These are phyloP conservation scores for Fusarium pseudocircinatum DNA, from an alignment of 2,329 filamentous ascomycete genomes.

Conservation along the genomic window DNA sequence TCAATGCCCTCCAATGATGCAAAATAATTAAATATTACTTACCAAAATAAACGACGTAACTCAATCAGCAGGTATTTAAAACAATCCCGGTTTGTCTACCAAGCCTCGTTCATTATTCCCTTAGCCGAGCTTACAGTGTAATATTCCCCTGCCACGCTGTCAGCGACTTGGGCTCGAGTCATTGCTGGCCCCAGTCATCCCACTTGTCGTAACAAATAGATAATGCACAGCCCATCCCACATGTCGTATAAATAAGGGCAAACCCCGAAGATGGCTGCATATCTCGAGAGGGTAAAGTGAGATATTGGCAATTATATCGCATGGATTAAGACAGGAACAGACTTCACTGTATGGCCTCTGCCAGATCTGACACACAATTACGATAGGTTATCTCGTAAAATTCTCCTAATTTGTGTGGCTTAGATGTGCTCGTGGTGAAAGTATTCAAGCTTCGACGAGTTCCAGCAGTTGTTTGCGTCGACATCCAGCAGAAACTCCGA, in stretches of 20 bases:
- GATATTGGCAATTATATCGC: background rate
- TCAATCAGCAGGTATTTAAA: fast-evolving
- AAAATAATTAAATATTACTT: fast-evolving
- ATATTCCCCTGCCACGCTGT: background rate
- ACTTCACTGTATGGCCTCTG: too few relatives aligned
- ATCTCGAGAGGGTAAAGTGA: too few relatives aligned
- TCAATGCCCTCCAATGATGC: too few relatives aligned
- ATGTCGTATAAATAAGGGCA: too few relatives aligned
- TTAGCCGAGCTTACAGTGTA: fast-evolving
- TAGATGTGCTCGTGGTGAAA: fast-evolving
- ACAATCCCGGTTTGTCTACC: too few relatives aligned
- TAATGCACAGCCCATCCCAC: background rate
- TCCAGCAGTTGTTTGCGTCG: fast-evolving
- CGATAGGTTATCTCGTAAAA: background rate
- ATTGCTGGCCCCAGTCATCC: background rate
- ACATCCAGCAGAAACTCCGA: background rate
- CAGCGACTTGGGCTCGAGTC: background rate
- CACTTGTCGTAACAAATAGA: background rate
- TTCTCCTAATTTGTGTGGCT: too few relatives aligned
- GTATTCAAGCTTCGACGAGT: fast-evolving
- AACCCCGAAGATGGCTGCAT: background rate
- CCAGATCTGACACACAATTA: background rate
- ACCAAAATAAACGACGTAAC: fast-evolving
- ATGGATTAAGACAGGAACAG: too few relatives aligned
- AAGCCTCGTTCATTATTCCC: too few relatives aligned